Base-by-base conservation (phyloP, 73 alveolate genomes). In the Paraurostyla sp. region DNA sequence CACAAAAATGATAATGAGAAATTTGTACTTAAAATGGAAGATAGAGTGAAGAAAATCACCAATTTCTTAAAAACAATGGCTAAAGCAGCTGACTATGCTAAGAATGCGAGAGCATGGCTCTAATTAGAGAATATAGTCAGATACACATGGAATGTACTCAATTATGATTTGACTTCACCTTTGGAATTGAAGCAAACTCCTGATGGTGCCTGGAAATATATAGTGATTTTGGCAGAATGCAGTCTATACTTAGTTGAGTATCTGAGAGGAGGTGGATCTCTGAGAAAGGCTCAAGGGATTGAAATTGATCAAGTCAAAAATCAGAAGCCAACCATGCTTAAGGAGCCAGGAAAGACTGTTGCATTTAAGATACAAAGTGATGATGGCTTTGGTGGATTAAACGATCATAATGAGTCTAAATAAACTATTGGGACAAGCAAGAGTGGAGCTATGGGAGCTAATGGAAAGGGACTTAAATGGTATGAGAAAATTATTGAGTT, bases 51-150 rank as follows among this genome's bases (percentile, higher is more conserved):
- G 40, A 68, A 57, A 62, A 80, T 89, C 36, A 63, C 84, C 38
- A 18, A 15, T 15, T 65, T 92, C 40, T 32, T 92, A 52, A 58
- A 69, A 16, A 45, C 50, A 22, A 62, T 92, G 80, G 73, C 91
- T 49, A 76, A 87, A 78, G 92, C 94, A 27, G 86, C 89, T 49
- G 85, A 50, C 6, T 92, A 85, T 68, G 88, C 94, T 25, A 75
- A 65, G 43, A 62, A 69, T 0, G 75, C 94, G 23, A 42, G 80
- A 80, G 69, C 96, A 0, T 92, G 94, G 94, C 71, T 87, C 7
- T 91, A 83, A 50, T 75, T 92, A 0, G 92, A 92, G 52, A 92
- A 88, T 62, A 80, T 92, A 56, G 57, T 91, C 68, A 87, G 84
- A 43, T 78, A 62, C 29, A 46, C 89, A 9, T 92, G 96, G 94